Evolutionary conservation across 2,329 filamentous ascomycete species (phyloP), one percentile per base, ranked within the genome.

Genomic region (Aspergillus versicolor): DNA sequence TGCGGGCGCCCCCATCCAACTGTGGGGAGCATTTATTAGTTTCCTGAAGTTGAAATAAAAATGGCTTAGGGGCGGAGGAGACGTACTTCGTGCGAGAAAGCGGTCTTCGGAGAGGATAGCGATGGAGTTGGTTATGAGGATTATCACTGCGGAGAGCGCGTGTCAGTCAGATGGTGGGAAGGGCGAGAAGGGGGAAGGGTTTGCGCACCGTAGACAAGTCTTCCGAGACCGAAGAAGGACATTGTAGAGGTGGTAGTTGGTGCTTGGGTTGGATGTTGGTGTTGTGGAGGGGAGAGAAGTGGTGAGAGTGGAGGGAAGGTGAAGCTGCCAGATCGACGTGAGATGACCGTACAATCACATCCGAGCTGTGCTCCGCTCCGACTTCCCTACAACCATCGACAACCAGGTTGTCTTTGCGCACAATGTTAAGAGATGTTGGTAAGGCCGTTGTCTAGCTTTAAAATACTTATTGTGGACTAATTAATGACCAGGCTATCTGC

Each of bases 81-180:
- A 61, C 67, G 52, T 86, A 88, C 78, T 92, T 76, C 91, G 86
- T 56, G 88, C 89, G 64, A 96, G 89, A 76, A 96, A 96, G 61
- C 92, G 89, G 78, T 96, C 92, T 84, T 96, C 92, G 67, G 91
- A 96, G 63, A 97, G 88, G 71, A 97, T 87, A 62, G 92, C 91
- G 72, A 97, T 88, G 64, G 91, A 91, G 77, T 99, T 99, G 77
- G 94, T 87, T 72, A 97, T 84, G 70, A 97, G 90, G 73, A 96
- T 82, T 66, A 86, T 84, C 65, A 93, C 90, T 92, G 60, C 30
- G 60, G 55, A 52, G 34, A 15, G 44, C 9, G 11, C 15, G 32
- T 54, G 38, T 50, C 52, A 55, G 59, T 37, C 48, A 21, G 22
- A 19, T 30, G 13, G 11, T 27, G 52, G 44, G 34, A 37, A 48